These are phyloP conservation scores for Davidsoniella neocaledoniae DNA, from an alignment of 2,329 filamentous ascomycete genomes.

Conservation along the genomic window DNA sequence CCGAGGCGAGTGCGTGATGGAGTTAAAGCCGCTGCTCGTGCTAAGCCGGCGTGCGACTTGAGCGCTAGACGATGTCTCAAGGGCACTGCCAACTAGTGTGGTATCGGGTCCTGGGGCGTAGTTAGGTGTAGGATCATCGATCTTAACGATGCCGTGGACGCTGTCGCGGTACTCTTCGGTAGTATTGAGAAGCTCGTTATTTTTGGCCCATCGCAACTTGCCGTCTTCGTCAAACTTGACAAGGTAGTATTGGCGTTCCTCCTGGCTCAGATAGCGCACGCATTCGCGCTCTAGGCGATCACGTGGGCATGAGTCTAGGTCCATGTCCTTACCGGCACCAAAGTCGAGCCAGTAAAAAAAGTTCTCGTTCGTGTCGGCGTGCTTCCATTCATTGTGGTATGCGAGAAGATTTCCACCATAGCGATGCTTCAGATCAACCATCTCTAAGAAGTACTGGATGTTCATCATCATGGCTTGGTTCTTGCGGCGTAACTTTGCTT, in stretches of 20 bases:
- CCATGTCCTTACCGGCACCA: constrained; percentile 54
- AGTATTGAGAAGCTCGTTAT: constrained; percentile 61
- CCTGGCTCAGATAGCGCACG: constrained; percentile 67
- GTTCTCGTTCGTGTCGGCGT: constrained; percentile 59
- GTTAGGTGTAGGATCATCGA: constrained; percentile 40
- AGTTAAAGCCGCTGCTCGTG: constrained; percentile 21
- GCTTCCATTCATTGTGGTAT: constrained; percentile 78
- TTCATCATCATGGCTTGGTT: constrained; percentile 66
- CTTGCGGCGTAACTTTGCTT: constrained; percentile 24
- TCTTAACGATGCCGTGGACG: constrained; percentile 52
- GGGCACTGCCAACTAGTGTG: constrained; percentile 9
- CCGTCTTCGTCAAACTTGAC: constrained; percentile 61
- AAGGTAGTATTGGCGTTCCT: constrained; percentile 68
- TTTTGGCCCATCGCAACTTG: constrained; percentile 74
- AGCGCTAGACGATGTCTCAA: background rate
- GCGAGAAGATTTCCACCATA: constrained; percentile 68
- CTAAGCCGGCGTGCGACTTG: constrained; percentile 14
- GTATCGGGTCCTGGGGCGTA: constrained; percentile 23
- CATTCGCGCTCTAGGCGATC: constrained; percentile 60
- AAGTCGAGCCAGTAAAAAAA: constrained; percentile 91
- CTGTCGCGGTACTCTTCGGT: constrained; percentile 62
- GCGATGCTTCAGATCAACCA: constrained; percentile 74
- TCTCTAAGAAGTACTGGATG: constrained; percentile 67
- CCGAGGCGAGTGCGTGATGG: constrained; percentile 13
- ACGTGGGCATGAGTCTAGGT: constrained; percentile 55